Evolutionary conservation across 2,329 filamentous ascomycete genomes (phyloP).

Genomic region (Karstenula rhodostoma): DNA sequence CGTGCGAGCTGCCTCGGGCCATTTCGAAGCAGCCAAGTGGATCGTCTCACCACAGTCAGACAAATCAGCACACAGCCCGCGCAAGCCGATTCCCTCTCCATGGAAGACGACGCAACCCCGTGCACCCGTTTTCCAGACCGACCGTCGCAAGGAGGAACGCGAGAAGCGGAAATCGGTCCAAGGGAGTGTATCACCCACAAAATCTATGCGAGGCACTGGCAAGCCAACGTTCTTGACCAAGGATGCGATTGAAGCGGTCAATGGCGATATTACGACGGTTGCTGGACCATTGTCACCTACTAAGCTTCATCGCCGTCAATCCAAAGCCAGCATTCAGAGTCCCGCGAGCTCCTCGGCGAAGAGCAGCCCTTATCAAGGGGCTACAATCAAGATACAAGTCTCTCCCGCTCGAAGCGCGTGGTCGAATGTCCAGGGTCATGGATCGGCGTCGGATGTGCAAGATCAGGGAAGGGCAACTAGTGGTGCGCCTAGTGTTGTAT

Average conservation of each 20-base stretch:
- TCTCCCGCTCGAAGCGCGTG: conserved; percentile 27
- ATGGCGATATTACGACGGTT: conserved; percentile 28
- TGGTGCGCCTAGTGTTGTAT: conserved; percentile 25
- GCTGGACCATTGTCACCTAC: conserved; percentile 19
- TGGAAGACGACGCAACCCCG: conserved; percentile 27
- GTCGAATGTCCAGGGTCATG: conserved; percentile 17
- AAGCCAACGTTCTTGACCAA: conserved; percentile 40
- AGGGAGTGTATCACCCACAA: conserved; percentile 21
- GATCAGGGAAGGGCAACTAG: conserved; percentile 20
- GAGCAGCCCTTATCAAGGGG: conserved; percentile 20
- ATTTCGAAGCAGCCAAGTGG: not conserved
- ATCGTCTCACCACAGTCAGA: not conserved
- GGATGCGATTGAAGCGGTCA: conserved; percentile 32
- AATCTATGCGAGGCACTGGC: conserved; percentile 25
- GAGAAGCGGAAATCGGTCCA: conserved; percentile 27
- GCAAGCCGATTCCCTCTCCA: conserved; percentile 39
- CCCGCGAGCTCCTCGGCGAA: conserved; percentile 26
- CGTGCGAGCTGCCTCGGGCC: conserved; percentile 11
- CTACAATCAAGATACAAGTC: conserved; percentile 23
- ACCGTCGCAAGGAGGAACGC: conserved; percentile 33
- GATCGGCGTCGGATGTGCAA: conserved; percentile 16
- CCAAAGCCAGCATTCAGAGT: conserved; percentile 32
- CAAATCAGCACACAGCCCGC: conserved; percentile 24
- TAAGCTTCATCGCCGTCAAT: conserved; percentile 23
- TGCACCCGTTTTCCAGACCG: conserved; percentile 31